Evolutionary conservation across 208 protist species (phyloP), one percentile per base, ranked within the genome.

Genomic region (Tritrichomonas musculus): DNA sequence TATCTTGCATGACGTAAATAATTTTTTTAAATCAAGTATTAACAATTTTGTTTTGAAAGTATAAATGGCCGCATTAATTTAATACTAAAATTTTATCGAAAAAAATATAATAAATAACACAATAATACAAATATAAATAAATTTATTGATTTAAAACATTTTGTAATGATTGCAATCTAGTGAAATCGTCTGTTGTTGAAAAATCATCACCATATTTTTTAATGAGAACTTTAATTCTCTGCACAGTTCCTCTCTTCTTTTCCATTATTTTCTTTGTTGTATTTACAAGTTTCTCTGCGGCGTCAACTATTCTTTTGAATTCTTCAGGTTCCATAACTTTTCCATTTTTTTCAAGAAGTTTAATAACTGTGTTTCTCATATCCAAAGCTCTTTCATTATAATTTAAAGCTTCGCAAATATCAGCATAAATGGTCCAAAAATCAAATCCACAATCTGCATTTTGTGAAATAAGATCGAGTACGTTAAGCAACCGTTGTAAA

Each of bases 371-470:
- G 17, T 53, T n/a, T 88, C 77, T 88, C 47, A 88, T 53, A 11
- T 88, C 77, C 9, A 88, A 27, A 17, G 41, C 77, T 55, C 41
- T 27, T 39, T 53, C 14, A 49, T 39, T 47, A 30, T 88, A 27
- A 33, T 30, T 30, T 8, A 50, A 17, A 20, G 77, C 47, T 17
- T 53, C 77, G 8, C 14, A 20, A 3, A 88, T 57, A 88, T 88
- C 77, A 57, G 77, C 77, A 36, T 57, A 88, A 57, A 88, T 88
- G 0, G 77, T n/a, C 77, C 77, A 88, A n/a, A 88, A 88, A 30
- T 88, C 77, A n/a, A 88, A 88, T 60, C 77, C 77, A 47, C 77
- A 88, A 50, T 88, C 77, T 47, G 77, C 77, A 30, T 57, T 88
- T 57, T 88, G 77, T 39, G 77, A 27, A 39, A 88, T 88, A 20